These are phyloP conservation scores for Trametes sanguinea DNA, from an alignment of 768 basidiomycete genomes.

Conservation along the genomic window DNA sequence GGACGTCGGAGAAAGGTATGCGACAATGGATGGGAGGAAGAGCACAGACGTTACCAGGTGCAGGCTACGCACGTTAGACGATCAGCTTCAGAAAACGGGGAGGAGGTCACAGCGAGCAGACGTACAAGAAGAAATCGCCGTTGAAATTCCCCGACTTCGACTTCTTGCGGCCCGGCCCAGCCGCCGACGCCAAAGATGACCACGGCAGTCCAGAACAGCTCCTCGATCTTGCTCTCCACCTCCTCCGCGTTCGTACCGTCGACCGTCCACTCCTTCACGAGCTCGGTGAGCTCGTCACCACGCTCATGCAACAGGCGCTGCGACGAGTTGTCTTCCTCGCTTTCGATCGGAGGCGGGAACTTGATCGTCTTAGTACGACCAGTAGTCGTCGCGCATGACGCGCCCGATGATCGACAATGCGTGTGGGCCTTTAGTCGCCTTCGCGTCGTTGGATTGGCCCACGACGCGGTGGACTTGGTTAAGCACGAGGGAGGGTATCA, in stretches of 20 bases:
- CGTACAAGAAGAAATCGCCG: conserved; percentile 62
- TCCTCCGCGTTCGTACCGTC: conserved; percentile 29
- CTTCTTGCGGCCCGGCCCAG: conserved; percentile 45
- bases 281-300: conserved; percentile 12
- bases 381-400: conserved; percentile 20
- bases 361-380: conserved; percentile 14
- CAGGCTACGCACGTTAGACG: conserved; percentile 41
- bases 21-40: conserved; percentile 57
- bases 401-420: conserved; percentile 21
- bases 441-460: background rate
- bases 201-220: conserved; percentile 55
- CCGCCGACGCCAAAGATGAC: conserved; percentile 58
- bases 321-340: conserved; percentile 18
- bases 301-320: conserved; percentile 13
- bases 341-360: conserved; percentile 11
- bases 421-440: conserved; percentile 6
- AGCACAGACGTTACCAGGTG: conserved; percentile 65
- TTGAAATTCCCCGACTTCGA: conserved; percentile 37
- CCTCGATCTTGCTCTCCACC: conserved; percentile 58
- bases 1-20: conserved; percentile 40
- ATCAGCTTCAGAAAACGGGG: background rate
- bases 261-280: conserved; percentile 22
- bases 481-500: conserved; percentile 16
- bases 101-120: background rate
- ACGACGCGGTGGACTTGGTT: background rate